Conservation (phyloP, 371 early-diverging fungal species). For the Amoeboradix gromovi region DNA sequence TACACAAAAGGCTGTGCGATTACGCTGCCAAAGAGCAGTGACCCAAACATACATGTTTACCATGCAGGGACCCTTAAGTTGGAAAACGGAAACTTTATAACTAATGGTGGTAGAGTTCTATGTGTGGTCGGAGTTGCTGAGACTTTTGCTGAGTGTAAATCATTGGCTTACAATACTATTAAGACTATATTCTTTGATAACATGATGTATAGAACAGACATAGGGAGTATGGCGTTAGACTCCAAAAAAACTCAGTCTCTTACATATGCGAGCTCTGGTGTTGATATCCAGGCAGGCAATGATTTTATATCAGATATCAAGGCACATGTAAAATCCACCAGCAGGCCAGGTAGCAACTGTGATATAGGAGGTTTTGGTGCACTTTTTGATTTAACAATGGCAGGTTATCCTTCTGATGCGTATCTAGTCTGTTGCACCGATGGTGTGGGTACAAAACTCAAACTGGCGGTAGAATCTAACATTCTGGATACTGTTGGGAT, state of each 20-base stretch:
- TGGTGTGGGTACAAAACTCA: slow-evolving; percentile 92
- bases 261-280: slow-evolving; percentile 80
- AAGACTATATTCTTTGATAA: slow-evolving; percentile 42
- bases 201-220: slow-evolving; percentile 59
- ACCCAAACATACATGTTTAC: slow-evolving; percentile 24
- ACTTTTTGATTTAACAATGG: slow-evolving; percentile 67
- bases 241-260: slow-evolving; percentile 4
- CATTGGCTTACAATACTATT: slow-evolving; percentile 37
- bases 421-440: slow-evolving; percentile 83
- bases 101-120: slow-evolving; percentile 81
- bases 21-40: slow-evolving; percentile 8
- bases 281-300: slow-evolving; percentile 81
- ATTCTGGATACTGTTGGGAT: slow-evolving; percentile 67
- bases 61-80: slow-evolving; percentile 58
- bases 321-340: slow-evolving; percentile 61
- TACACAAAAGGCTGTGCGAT: slow-evolving; percentile 56
- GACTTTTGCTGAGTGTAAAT: slow-evolving; percentile 2
- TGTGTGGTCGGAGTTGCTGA: slow-evolving; percentile 45
- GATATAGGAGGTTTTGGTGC: slow-evolving; percentile 95
- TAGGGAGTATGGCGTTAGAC: slow-evolving; percentile 37
- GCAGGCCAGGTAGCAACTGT: slow-evolving; percentile 63
- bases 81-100: slow-evolving; percentile 26
- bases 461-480: slow-evolving; percentile 52
- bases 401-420: slow-evolving; percentile 49
- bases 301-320: slow-evolving; percentile 73